Base-by-base conservation (phyloP, 768 basidiomycete species). In the Dendrothele bispora region DNA sequence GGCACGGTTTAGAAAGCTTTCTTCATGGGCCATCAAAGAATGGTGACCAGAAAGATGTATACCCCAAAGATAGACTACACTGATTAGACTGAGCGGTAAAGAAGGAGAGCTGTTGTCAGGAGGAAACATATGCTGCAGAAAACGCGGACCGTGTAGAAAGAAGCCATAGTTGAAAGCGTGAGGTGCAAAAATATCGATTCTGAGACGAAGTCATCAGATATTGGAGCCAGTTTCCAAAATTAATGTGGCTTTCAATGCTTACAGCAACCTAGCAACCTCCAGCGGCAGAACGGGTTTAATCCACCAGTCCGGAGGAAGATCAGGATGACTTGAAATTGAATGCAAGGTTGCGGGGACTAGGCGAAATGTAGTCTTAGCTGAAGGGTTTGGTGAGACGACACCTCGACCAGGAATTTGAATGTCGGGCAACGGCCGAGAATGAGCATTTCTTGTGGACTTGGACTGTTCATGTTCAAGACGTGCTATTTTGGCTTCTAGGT, bases 91-190 rank as follows among this genome's bases (percentile, higher is more conserved):
- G 3, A 64, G 60, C 3, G 55, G 51, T 3, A 60, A 29, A 18
- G 47, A 51, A 3, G 32, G 34, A 43, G 64, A 58, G 1, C 65
- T 58, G n/a, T 43, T 46, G 46, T 25, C 54, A 8, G 57, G 46
- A 21, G 60, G 48, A 53, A 39, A 46, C 51, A 54, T 36, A 46
- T 51, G 62, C 47, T 7, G 64, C 46, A 40, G 63, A 52, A 52
- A 79, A 68, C 20, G 76, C 64, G 17, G 61, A 48, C 24, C 64
- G 48, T 76, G 58, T 39, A 83, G 65, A 54, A 79, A 82, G 42
- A 81, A 70, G 1, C 74, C 74, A 35, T 78, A 53, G 37, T 74
- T 68, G 14, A 68, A 62, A 0, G 69, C 64, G 37, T 75, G 62
- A 18, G 66, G 69, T 1, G 72, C 48, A 52, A 83, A 71, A 15